Conservation (phyloP, 805 yeast genomes). For the Millerozyma acaciae region DNA sequence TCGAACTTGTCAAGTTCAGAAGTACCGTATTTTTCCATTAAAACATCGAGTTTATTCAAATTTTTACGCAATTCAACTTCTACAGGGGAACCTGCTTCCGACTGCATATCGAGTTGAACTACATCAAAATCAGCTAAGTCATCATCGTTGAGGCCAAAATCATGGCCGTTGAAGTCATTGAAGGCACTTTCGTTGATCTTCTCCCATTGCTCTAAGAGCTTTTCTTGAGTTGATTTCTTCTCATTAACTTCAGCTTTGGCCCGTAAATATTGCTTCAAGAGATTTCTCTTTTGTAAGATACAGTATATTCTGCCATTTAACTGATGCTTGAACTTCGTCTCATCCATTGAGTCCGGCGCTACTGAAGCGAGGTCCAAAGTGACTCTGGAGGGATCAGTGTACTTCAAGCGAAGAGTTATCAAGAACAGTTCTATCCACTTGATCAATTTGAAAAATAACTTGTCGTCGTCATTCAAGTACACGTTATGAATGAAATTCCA, state of each 20-base stretch:
- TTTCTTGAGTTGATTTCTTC: slow-evolving; percentile 11
- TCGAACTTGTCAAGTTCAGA: slow-evolving; percentile 31
- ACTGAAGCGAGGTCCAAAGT: slow-evolving; percentile 41
- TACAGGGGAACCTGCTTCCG: background rate
- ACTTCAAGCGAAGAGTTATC: slow-evolving; percentile 60
- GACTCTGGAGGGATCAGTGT: slow-evolving; percentile 33
- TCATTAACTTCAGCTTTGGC: slow-evolving; percentile 11
- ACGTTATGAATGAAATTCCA: slow-evolving; percentile 77
- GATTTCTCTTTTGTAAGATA: slow-evolving; percentile 33
- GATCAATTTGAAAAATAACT: slow-evolving; percentile 67
- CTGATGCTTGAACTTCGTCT: slow-evolving; percentile 31
- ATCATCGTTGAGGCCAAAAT: slow-evolving; percentile 36
- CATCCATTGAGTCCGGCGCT: slow-evolving; percentile 21
- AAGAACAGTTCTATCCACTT: slow-evolving; percentile 71
- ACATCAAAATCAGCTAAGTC: slow-evolving; percentile 44
- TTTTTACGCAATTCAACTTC: slow-evolving; percentile 10
- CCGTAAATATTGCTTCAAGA: slow-evolving; percentile 32
- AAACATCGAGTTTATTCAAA: slow-evolving; percentile 14
- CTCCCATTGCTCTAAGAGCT: slow-evolving; percentile 42
- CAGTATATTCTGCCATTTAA: slow-evolving; percentile 36
- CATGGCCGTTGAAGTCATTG: slow-evolving; percentile 19
- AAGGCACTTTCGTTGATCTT: slow-evolving; percentile 33
- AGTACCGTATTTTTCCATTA: slow-evolving; percentile 15
- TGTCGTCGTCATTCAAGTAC: slow-evolving; percentile 70
- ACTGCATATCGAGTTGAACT: background rate